Percentiles rank a stretch among this genome's conserved stretches.
Evolutionary conservation across 2,329 filamentous ascomycete genomes (phyloP).

Genomic region (Xylariales sp.): DNA sequence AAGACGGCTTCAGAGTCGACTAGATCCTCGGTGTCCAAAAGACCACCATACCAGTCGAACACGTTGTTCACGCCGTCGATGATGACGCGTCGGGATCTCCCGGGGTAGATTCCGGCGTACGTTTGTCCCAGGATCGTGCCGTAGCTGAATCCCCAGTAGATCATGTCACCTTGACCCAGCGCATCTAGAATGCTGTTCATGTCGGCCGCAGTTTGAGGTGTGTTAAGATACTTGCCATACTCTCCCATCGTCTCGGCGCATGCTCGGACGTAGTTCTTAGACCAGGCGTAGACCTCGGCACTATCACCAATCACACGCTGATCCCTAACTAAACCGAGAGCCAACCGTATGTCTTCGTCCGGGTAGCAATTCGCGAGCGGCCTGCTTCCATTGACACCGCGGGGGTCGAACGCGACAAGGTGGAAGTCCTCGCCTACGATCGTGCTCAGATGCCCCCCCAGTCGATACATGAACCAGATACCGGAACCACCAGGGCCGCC

Average conservation of each 20-base stretch:
- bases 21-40: constrained; percentile 53
- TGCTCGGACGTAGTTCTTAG: constrained; percentile 55
- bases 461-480: constrained; percentile 51
- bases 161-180: constrained; percentile 53
- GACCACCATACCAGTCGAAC: constrained; percentile 56
- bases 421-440: constrained; percentile 59
- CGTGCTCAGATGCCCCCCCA: constrained; percentile 52
- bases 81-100: constrained; percentile 52
- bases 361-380: constrained; percentile 56
- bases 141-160: constrained; percentile 57
- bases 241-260: constrained; percentile 60
- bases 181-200: constrained; percentile 63
- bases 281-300: constrained; percentile 55
- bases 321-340: constrained; percentile 43
- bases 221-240: constrained; percentile 59
- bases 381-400: constrained; percentile 55
- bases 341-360: constrained; percentile 48
- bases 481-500: constrained; percentile 62
- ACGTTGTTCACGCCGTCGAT: constrained; percentile 52
- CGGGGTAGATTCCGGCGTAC: constrained; percentile 54
- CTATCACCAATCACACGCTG: constrained; percentile 51
- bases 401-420: constrained; percentile 60
- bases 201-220: constrained; percentile 62
- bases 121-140: constrained; percentile 56
- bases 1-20: constrained; percentile 58